phyloP scores from a whole-genome alignment of 2,329 filamentous ascomycete species.

The Talaromyces atroroseus region DNA sequence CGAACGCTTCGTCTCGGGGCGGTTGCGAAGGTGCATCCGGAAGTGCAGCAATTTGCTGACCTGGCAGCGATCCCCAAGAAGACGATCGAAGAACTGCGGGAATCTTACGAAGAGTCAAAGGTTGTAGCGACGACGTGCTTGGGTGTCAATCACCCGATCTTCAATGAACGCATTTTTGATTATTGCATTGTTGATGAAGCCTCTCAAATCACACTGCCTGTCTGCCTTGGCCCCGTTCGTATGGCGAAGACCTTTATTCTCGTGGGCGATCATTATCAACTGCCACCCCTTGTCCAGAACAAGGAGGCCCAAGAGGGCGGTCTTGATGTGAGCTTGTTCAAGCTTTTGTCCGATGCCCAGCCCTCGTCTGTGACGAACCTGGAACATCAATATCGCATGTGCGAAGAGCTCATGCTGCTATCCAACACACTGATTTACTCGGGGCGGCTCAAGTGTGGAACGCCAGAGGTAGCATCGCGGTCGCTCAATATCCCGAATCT shows the following conservation, averaged over 20 bases:
- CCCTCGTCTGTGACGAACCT: conserved; percentile 84
- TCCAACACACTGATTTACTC: conserved; percentile 91
- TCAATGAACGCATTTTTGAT: conserved; percentile 84
- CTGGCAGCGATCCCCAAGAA: conserved; percentile 68
- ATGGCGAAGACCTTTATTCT: conserved; percentile 91
- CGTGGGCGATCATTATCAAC: conserved; percentile 93
- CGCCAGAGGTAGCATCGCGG: conserved; percentile 63
- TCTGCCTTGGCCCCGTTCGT: conserved; percentile 87
- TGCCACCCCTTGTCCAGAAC: conserved; percentile 90
- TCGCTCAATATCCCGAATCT: conserved; percentile 65
- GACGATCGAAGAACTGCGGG: conserved; percentile 75
- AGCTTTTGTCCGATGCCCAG: conserved; percentile 81
- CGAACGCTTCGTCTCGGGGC: conserved; percentile 81
- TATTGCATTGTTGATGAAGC: conserved; percentile 99
- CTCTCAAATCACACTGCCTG: conserved; percentile 92
- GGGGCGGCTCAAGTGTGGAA: conserved; percentile 87
- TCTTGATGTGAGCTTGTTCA: conserved; percentile 89
- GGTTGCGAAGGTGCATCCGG: conserved; percentile 76
- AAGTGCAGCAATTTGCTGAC: conserved; percentile 78
- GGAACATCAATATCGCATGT: conserved; percentile 97
- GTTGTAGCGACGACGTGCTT: conserved; percentile 94
- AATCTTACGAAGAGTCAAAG: conserved; percentile 76
- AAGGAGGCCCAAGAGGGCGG: conserved; percentile 80
- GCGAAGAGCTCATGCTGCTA: conserved; percentile 89
- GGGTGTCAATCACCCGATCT: conserved; percentile 82